phyloP scores from a whole-genome alignment of 768 basidiomycete genomes.

The Auricularia auricula-judae region DNA sequence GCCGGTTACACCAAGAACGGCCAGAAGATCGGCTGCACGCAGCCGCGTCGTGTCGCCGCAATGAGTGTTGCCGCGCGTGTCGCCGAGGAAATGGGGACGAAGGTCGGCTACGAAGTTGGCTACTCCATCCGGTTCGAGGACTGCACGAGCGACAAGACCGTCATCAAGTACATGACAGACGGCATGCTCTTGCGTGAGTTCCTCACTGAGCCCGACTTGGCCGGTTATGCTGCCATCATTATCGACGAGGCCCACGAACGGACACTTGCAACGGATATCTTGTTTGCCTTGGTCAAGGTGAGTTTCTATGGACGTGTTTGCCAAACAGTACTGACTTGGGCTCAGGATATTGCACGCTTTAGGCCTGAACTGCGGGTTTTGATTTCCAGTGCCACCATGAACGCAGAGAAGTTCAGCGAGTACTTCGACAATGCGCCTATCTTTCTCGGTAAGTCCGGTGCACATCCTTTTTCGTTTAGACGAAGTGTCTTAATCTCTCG shows the following conservation, averaged over 20 bases:
- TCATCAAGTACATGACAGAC: conserved; percentile 99
- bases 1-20: conserved; percentile 88
- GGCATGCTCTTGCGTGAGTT: conserved; percentile 97
- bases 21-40: conserved; percentile 88
- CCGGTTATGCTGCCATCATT: conserved; percentile 87
- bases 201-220: conserved; percentile 92
- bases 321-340: conserved; percentile 17
- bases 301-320: conserved; percentile 24
- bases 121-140: conserved; percentile 99
- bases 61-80: conserved; percentile 99
- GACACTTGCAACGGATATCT: conserved; percentile 94
- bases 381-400: conserved; percentile 77
- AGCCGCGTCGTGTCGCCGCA: conserved; percentile 95
- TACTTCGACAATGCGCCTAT: conserved; percentile 96
- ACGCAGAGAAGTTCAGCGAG: conserved; percentile 94
- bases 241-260: conserved; percentile 99
- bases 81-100: conserved; percentile 95
- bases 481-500: background rate
- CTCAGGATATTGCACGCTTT: conserved; percentile 90
- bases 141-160: conserved; percentile 97
- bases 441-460: conserved; percentile 55
- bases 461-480: background rate
- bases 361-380: conserved; percentile 86
- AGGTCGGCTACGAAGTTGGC: conserved; percentile 97
- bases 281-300: conserved; percentile 98